Conservation (phyloP, 768 basidiomycete species). For the Lanmaoa rubissima region DNA sequence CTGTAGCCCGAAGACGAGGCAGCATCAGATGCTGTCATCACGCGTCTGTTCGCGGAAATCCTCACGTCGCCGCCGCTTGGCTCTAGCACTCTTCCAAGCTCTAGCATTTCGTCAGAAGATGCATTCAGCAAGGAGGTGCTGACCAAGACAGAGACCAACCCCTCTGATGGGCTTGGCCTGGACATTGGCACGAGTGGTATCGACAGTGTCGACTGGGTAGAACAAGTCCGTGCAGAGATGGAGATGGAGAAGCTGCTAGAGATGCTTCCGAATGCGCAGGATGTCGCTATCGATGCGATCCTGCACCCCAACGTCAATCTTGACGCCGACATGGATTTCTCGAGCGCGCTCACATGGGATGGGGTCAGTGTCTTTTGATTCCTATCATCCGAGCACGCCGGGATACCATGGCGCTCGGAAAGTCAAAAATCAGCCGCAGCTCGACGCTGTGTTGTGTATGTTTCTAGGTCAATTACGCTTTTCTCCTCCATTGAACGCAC, state of each 20-base stretch:
- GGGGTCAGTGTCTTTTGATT: conserved; percentile 29
- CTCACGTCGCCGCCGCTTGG: conserved; percentile 34
- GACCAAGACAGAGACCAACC: conserved; percentile 12
- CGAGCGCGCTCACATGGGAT: conserved; percentile 28
- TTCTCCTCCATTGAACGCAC: conserved; percentile 17
- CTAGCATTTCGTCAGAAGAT: conserved; percentile 35
- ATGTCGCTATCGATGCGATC: conserved; percentile 26
- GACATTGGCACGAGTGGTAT: conserved; percentile 20
- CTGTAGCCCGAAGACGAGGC: conserved; percentile 49
- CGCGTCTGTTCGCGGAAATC: conserved; percentile 35
- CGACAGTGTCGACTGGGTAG: conserved; percentile 26
- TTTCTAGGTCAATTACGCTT: conserved; percentile 9
- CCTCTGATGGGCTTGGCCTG: conserved; percentile 13
- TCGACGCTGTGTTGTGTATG: conserved; percentile 2
- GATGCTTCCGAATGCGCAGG: conserved; percentile 42
- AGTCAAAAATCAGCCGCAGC: conserved; percentile 17
- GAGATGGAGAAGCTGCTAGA: conserved; percentile 65
- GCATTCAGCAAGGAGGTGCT: conserved; percentile 25
- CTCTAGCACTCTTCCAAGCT: conserved; percentile 32
- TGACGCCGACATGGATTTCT: conserved; percentile 31
- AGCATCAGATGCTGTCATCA: conserved; percentile 39
- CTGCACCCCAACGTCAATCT: conserved; percentile 14
- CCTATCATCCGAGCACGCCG: not conserved
- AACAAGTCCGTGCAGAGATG: conserved; percentile 38
- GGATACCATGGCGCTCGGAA: conserved; percentile 9